phyloP scores from a whole-genome alignment of 2,329 filamentous ascomycete genomes.

The Beauveria bassiana region DNA sequence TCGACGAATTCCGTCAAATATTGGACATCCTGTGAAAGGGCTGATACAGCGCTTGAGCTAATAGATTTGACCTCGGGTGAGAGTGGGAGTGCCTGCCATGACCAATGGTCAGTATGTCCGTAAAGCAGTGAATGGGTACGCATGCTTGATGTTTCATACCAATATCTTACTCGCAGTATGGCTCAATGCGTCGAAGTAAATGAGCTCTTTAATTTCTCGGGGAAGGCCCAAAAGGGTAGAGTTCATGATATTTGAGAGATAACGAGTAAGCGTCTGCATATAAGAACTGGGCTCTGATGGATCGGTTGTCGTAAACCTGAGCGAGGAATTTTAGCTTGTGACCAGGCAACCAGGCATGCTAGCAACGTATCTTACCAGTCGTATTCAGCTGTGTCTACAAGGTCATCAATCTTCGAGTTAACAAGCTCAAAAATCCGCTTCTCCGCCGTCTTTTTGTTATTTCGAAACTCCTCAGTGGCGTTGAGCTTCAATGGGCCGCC shows the following conservation, averaged over 20 bases:
- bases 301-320: constrained; percentile 45
- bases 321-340: constrained; percentile 14
- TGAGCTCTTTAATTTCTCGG: constrained; percentile 90
- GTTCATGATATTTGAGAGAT: constrained; percentile 93
- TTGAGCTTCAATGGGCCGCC: constrained; percentile 71
- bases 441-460: constrained; percentile 90
- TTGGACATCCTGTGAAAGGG: constrained; percentile 73
- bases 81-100: constrained; percentile 61
- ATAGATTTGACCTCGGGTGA: constrained; percentile 75
- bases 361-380: constrained; percentile 56
- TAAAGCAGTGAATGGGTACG: too few relatives aligned
- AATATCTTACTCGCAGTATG: constrained; percentile 85
- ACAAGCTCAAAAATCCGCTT: constrained; percentile 98
- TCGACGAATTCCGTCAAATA: constrained; percentile 84
- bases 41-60: constrained; percentile 75
- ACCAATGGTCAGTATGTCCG: not conserved
- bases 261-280: constrained; percentile 89
- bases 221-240: constrained; percentile 90
- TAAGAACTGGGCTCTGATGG: constrained; percentile 78
- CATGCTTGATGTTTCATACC: constrained; percentile 37
- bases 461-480: constrained; percentile 79
- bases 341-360: not conserved
- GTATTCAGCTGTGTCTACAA: constrained; percentile 95
- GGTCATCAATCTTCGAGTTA: constrained; percentile 96
- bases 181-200: constrained; percentile 92